Base-by-base conservation (phyloP, 768 basidiomycete genomes). In the Terana coerulea region DNA sequence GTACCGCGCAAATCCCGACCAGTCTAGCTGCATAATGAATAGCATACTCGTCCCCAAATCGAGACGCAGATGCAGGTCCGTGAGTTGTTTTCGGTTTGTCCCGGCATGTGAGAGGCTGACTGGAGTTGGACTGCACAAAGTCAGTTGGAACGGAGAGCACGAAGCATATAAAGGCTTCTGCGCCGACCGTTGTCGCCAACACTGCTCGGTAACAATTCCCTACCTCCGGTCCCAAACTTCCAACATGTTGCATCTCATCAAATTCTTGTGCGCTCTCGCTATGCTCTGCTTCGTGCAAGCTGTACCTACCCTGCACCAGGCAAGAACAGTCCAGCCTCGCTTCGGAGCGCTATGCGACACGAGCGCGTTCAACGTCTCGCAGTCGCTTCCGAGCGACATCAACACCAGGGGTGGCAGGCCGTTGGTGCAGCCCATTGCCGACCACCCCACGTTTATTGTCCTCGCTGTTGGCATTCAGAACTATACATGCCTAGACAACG, bases 391-490 rank as follows among this genome's bases (percentile, higher is more conserved):
- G 10, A 17, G 28, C 28, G 21, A 34, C 31, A 46, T 46, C 19
- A 34, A 46, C 30, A 17, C 15, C 6, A 12, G 45, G 17, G 14
- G 29, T 6, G 44, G 60, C 28, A 60, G 63, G 29, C 63, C 64
- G 2, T 61, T 78, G 28, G 58, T 66, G 0, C 55, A 57, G 10
- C 75, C 76, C 7, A 60, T 65, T 5, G 52, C 52, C 9, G 51
- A 64, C 0, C 64, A 69, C 1, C 66, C 58, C 15, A 35, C 62
- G 4, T 76, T 66, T 59, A 67, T 78, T 33, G 69, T 62, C 15
- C 55, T 77, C 12, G 75, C 65, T 14, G 55, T 76, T 40, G 74
- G 77, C 30, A 68, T 67, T 5, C 78, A 79, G 59, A 78, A 79
- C 61, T 80, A 79, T 60, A 79, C 75, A 29, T 80, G 79, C 58